phyloP scores from a whole-genome alignment of 805 yeast species.

The Yarrowia alimentaria region DNA sequence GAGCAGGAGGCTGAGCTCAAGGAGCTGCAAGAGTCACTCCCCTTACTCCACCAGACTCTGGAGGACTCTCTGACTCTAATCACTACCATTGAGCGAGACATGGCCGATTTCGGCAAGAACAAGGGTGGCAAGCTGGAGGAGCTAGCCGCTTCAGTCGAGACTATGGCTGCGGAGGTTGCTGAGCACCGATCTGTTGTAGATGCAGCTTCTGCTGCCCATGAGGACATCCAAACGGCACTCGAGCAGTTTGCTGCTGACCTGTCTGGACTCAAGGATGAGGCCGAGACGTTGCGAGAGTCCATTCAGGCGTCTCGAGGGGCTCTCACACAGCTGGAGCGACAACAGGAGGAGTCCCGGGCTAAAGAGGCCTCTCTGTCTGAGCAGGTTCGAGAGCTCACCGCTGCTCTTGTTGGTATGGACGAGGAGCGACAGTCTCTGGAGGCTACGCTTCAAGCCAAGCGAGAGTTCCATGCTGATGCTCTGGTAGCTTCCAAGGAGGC shows the following conservation, averaged over 20 bases:
- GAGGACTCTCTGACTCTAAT: constrained; percentile 47
- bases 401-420: constrained; percentile 62
- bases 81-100: constrained; percentile 62
- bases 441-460: constrained; percentile 33
- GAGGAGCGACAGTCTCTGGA: constrained; percentile 65
- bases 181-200: constrained; percentile 46
- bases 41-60: constrained; percentile 41
- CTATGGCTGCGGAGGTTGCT: constrained; percentile 43
- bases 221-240: constrained; percentile 62
- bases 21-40: constrained; percentile 43
- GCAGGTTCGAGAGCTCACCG: constrained; percentile 51
- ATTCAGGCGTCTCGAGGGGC: constrained; percentile 42
- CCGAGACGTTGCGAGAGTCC: constrained; percentile 41
- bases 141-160: constrained; percentile 42
- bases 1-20: constrained; percentile 50
- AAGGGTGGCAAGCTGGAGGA: constrained; percentile 77
- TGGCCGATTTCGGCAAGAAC: constrained; percentile 73
- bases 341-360: constrained; percentile 37
- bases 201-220: constrained; percentile 52
- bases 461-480: constrained; percentile 32
- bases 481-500: constrained; percentile 33
- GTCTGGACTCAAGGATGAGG: constrained; percentile 45
- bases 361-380: constrained; percentile 37
- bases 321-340: constrained; percentile 37
- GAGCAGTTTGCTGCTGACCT: constrained; percentile 68